phyloP scores from a whole-genome alignment of 164 flowering plant species.

The Platanus orientalis region DNA sequence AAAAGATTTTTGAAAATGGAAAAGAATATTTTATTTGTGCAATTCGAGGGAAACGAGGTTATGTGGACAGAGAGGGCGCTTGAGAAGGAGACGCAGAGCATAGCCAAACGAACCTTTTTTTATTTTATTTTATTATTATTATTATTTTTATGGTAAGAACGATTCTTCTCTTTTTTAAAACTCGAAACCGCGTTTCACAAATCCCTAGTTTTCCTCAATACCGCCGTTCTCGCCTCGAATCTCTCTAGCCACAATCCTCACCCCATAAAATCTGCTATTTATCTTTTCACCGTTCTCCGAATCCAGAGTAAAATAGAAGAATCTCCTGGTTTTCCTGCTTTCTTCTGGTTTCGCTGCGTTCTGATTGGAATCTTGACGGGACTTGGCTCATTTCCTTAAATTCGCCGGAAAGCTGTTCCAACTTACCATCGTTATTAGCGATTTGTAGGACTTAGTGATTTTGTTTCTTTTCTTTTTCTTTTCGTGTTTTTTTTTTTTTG shows the following conservation, averaged over 20 bases:
- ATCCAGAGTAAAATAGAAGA: neutral
- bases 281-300: too few relatives aligned
- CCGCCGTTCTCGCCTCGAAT: slow-evolving; percentile 3
- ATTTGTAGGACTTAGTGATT: too few relatives aligned
- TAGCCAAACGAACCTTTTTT: too few relatives aligned
- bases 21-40: too few relatives aligned
- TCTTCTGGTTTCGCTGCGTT: slow-evolving; percentile 1
- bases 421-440: neutral
- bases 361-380: slow-evolving; percentile 5
- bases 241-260: too few relatives aligned
- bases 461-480: too few relatives aligned
- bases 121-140: too few relatives aligned
- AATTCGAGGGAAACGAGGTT: slow-evolving; percentile 23
- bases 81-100: slow-evolving; percentile 6
- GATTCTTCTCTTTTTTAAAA: neutral
- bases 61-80: slow-evolving; percentile 20
- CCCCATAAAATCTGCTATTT: neutral
- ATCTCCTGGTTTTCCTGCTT: slow-evolving; percentile 3
- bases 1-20: too few relatives aligned
- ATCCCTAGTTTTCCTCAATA: neutral
- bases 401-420: slow-evolving; percentile 7
- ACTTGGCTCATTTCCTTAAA: neutral
- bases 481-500: too few relatives aligned
- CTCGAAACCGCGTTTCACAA: neutral
- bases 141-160: too few relatives aligned